phyloP scores from a whole-genome alignment of 768 basidiomycete genomes.

The Paxillus involutus region DNA sequence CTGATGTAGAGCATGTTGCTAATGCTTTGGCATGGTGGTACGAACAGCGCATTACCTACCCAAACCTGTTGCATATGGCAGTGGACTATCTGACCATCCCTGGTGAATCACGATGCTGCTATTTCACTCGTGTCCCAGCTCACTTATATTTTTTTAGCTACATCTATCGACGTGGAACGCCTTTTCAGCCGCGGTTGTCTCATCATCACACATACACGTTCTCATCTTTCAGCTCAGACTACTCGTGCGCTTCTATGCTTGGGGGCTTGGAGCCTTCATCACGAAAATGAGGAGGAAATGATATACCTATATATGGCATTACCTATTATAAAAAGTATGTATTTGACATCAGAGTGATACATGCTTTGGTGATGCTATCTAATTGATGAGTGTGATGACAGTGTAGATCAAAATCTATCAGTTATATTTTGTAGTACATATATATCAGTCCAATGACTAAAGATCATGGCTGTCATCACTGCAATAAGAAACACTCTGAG shows the following conservation, averaged over 20 bases:
- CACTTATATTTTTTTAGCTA: conserved; percentile 5
- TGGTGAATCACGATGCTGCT: not conserved
- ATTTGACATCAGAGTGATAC: too few relatives aligned
- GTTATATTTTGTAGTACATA: too few relatives aligned
- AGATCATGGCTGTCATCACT: too few relatives aligned
- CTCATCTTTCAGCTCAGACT: not conserved
- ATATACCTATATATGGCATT: too few relatives aligned
- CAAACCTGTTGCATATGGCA: not conserved
- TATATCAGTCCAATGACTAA: too few relatives aligned
- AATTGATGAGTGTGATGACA: too few relatives aligned
- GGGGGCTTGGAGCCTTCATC: not conserved
- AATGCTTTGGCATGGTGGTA: not conserved
- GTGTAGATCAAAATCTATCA: too few relatives aligned
- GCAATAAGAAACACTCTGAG: too few relatives aligned
- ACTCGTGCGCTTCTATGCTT: not conserved
- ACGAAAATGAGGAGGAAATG: too few relatives aligned
- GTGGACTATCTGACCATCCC: conserved; percentile 4
- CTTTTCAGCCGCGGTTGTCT: not conserved
- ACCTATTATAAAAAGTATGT: too few relatives aligned
- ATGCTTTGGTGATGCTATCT: too few relatives aligned
- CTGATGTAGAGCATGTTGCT: not conserved
- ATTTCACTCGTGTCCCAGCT: not conserved
- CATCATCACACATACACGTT: not conserved
- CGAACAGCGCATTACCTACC: not conserved
- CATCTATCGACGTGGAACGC: not conserved